These are phyloP conservation scores for Amanita muscaria DNA, from an alignment of 768 basidiomycete genomes.

Conservation along the genomic window DNA sequence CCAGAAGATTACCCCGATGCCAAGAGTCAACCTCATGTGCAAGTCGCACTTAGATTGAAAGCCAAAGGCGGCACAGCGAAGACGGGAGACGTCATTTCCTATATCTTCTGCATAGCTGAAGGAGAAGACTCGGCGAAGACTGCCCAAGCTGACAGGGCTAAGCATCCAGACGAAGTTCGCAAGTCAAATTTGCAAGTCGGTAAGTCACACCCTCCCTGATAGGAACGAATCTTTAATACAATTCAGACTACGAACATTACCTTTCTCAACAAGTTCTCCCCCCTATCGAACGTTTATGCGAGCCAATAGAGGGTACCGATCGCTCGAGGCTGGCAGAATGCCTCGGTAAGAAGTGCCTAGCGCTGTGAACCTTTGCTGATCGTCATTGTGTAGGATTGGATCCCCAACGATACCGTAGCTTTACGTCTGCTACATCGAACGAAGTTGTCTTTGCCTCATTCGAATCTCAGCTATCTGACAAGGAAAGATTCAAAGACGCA, in stretches of 20 bases:
- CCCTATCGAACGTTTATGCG: constrained; percentile 91
- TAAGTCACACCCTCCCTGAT: constrained; percentile 21
- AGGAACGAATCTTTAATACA: constrained; percentile 5
- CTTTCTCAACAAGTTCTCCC: constrained; percentile 87
- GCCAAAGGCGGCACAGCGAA: constrained; percentile 71
- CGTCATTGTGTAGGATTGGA: constrained; percentile 40
- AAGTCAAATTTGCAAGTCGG: constrained; percentile 69
- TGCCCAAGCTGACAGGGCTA: constrained; percentile 83
- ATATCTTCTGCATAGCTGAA: constrained; percentile 81
- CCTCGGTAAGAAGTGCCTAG: constrained; percentile 46
- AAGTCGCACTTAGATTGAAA: constrained; percentile 90
- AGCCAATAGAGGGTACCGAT: constrained; percentile 94
- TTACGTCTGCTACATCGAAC: constrained; percentile 33
- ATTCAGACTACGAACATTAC: constrained; percentile 84
- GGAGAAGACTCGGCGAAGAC: constrained; percentile 64
- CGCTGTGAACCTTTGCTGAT: neutral
- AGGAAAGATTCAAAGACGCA: constrained; percentile 76
- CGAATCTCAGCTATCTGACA: constrained; percentile 84
- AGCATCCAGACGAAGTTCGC: constrained; percentile 88
- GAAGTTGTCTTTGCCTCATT: constrained; percentile 70
- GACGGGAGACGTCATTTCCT: constrained; percentile 89
- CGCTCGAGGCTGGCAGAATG: constrained; percentile 89
- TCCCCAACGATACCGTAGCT: constrained; percentile 45
- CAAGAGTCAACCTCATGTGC: constrained; percentile 93
- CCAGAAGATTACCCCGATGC: constrained; percentile 96